Percentiles rank a stretch among this genome's conserved stretches.
These are phyloP conservation scores for Fusarium anguioides DNA, from an alignment of 2,329 filamentous ascomycete genomes.

Conservation along the genomic window DNA sequence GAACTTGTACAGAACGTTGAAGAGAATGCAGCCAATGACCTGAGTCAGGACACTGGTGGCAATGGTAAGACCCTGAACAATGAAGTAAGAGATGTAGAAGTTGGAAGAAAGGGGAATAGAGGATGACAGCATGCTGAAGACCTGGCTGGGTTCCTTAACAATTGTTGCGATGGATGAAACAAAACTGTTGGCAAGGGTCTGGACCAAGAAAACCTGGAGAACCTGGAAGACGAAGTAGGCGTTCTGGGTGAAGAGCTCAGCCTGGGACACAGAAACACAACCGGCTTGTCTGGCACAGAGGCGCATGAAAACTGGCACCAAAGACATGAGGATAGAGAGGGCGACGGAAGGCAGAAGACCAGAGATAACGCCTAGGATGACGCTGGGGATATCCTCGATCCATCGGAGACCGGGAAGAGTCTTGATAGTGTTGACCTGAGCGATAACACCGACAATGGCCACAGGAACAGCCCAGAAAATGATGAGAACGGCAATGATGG, in stretches of 20 bases:
- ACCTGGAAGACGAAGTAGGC: conserved; percentile 93
- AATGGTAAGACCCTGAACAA: conserved; percentile 83
- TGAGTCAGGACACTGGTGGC: conserved; percentile 80
- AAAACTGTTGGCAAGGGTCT: conserved; percentile 83
- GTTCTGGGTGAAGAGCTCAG: conserved; percentile 91
- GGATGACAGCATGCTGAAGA: conserved; percentile 73
- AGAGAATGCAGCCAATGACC: conserved; percentile 72
- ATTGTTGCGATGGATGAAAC: conserved; percentile 74
- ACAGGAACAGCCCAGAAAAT: conserved; percentile 86
- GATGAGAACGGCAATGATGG: conserved; percentile 77
- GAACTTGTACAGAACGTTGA: conserved; percentile 74
- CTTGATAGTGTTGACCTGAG: conserved; percentile 81
- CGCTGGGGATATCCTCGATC: conserved; percentile 74
- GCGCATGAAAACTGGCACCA: conserved; percentile 76
- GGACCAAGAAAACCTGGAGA: conserved; percentile 91
- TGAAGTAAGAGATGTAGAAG: conserved; percentile 92
- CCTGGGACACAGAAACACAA: conserved; percentile 79
- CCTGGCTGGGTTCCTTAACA: conserved; percentile 67
- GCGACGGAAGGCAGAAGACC: conserved; percentile 84
- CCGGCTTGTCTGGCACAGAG: conserved; percentile 80
- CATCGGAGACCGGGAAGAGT: conserved; percentile 77
- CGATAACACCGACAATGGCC: conserved; percentile 83
- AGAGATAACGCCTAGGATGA: conserved; percentile 81
- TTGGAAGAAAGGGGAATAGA: conserved; percentile 87
- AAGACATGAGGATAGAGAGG: conserved; percentile 83